These are phyloP conservation scores for Globisporangium paroecandrum DNA, from an alignment of 352 stramenopile genomes.

Conservation along the genomic window DNA sequence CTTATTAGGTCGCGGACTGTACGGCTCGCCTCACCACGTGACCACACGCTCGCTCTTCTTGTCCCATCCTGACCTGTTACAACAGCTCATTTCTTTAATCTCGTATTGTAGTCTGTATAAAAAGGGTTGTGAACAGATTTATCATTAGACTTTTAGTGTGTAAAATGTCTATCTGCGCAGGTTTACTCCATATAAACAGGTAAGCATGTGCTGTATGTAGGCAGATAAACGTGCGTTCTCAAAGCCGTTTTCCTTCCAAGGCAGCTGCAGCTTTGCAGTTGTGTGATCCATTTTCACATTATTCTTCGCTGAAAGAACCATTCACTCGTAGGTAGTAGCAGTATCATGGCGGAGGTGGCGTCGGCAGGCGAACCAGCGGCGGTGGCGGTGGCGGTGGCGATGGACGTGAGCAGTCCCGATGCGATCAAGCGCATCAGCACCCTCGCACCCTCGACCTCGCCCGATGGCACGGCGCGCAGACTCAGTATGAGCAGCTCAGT, in stretches of 20 bases:
- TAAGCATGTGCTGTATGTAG: not conserved
- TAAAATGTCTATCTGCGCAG: too few species aligned
- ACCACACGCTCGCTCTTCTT: not conserved
- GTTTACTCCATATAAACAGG: not conserved
- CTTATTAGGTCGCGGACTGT: constrained; percentile 2
- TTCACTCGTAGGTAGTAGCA: not conserved
- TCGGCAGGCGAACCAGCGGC: not conserved
- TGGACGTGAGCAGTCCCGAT: not conserved
- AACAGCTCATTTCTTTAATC: not conserved
- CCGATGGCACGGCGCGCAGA: not conserved
- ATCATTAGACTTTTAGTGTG: too few species aligned
- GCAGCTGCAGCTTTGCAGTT: constrained; percentile 2
- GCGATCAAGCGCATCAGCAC: not conserved
- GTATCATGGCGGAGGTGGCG: constrained; percentile 4
- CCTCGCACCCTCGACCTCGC: too few species aligned
- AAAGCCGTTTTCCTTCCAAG: not conserved
- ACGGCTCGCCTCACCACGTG: not conserved
- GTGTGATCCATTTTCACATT: constrained; percentile 1
- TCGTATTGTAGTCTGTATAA: too few species aligned
- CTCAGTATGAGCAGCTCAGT: constrained; percentile 9
- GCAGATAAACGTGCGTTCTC: not conserved
- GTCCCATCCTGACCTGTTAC: not conserved
- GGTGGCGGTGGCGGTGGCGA: not conserved
- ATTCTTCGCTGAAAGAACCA: not conserved
- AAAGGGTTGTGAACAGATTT: not conserved